Base-by-base conservation (phyloP, 176 grass and related monocot species). In the Zoysia japonica region DNA sequence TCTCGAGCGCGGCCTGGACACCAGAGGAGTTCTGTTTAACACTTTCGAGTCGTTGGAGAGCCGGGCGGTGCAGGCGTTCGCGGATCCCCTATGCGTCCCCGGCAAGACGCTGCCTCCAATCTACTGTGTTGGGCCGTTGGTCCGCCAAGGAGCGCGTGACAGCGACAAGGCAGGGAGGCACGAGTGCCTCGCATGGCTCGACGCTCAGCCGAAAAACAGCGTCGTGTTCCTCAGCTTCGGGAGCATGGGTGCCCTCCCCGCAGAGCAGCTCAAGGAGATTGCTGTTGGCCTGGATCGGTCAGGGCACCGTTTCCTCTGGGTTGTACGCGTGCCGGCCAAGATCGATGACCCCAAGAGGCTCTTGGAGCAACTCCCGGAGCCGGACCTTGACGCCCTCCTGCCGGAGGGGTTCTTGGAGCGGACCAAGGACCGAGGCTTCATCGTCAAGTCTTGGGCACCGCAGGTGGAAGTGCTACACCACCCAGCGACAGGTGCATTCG, bases 191-290 rank as follows among this genome's bases (percentile, higher is more conserved):
- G 28, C 40, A 48, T 91, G 85, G 89, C 85, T 91, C 2, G 80
- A 91, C 74, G 54, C 59, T 2, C 85, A 87, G 48, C 85, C 89
- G 0, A 49, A 77, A n/a, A 61, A 28, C 54, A 91, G 89, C 68
- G 85, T 91, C 28, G 80, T 91, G 63, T 91, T 87, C 73, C 89
- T 91, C 46, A 84, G 84, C 53, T 91, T 87, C 11, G 82, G 82
- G 45, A 84, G 65, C 74, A 43, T 57, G 46, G 82, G 82, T 11
- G 12, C 41, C 20, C 20, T 87, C 55, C 17, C 57, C 3, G 59
- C 2, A 65, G 72, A 78, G 47, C 85, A 87, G 85, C 48, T 82
- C 4, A 66, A 47, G 73, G 66, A 72, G 5, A 70, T 82, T 11
- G 79, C 79, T 35, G 42, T 62, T 7, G 83, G 83, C 7, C 47